Conservation (phyloP, 106 monocot species). For the Acorus gramineus region DNA sequence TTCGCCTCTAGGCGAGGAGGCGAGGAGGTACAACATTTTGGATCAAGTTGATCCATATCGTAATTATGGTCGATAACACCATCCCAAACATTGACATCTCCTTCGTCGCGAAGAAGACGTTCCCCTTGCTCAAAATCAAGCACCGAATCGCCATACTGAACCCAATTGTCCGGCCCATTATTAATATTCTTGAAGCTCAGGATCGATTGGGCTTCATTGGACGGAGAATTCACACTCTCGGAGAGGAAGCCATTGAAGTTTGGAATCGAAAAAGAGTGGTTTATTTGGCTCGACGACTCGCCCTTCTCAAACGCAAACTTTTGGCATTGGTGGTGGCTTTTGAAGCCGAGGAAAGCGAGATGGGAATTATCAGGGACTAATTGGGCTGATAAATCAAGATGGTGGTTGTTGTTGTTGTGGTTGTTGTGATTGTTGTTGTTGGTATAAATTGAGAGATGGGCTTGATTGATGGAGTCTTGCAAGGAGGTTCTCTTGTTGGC, state of each 20-base stretch:
- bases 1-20: background rate
- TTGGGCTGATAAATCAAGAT: slow-evolving; percentile 4
- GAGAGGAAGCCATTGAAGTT: slow-evolving; percentile 8
- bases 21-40: background rate
- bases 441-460: background rate
- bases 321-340: slow-evolving; percentile 4
- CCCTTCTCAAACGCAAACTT: slow-evolving; percentile 3
- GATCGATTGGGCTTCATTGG: slow-evolving; percentile 12
- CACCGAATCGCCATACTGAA: slow-evolving; percentile 34
- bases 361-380: slow-evolving; percentile 25
- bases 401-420: background rate
- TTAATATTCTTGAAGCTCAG: slow-evolving; percentile 10
- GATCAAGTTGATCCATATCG: background rate
- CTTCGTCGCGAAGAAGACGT: background rate
- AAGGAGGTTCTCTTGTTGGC: slow-evolving; percentile 19
- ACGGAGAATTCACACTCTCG: slow-evolving; percentile 6
- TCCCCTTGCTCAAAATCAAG: slow-evolving; percentile 59
- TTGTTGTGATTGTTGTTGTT: no score
- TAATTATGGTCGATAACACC: slow-evolving; percentile 19
- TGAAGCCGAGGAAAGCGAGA: slow-evolving; percentile 18
- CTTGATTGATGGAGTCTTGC: slow-evolving; percentile 8
- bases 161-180: background rate
- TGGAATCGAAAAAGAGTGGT: slow-evolving; percentile 26
- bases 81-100: slow-evolving; percentile 27
- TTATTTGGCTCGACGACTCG: slow-evolving; percentile 7